A percentile compares a stretch with the other conserved stretches of the same genome.
phyloP scores from a whole-genome alignment of 2,329 filamentous ascomycete genomes.

The Zarea fungicola region DNA sequence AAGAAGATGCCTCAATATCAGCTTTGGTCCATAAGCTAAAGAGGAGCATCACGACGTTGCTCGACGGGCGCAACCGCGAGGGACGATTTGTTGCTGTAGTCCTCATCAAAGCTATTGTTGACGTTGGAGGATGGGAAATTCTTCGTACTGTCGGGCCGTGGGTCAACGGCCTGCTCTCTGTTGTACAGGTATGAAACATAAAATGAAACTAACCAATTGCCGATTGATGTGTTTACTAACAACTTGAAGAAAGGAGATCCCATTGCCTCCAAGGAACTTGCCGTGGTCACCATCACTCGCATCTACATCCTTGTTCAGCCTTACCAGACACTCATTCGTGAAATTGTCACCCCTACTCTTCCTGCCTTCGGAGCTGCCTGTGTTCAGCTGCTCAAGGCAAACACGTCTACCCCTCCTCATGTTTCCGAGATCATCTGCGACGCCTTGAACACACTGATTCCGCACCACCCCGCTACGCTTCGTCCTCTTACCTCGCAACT shows the following conservation, averaged over 20 bases:
- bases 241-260: conserved; percentile 66
- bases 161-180: conserved; percentile 68
- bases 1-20: conserved; percentile 57
- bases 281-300: conserved; percentile 70
- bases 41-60: conserved; percentile 68
- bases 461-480: conserved; percentile 78
- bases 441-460: conserved; percentile 65
- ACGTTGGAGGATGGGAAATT: conserved; percentile 79
- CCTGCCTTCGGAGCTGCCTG: conserved; percentile 69
- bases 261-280: conserved; percentile 67
- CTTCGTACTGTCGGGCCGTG: conserved; percentile 68
- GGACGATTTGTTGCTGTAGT: conserved; percentile 74
- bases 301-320: conserved; percentile 80
- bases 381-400: conserved; percentile 56
- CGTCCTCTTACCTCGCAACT: conserved; percentile 70
- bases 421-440: conserved; percentile 65
- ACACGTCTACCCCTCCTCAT: conserved; percentile 31
- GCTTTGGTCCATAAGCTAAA: conserved; percentile 75
- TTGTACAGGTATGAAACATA: conserved; percentile 73
- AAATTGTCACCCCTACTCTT: conserved; percentile 80
- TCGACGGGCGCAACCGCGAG: conserved; percentile 70
- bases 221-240: too few species aligned
- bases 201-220: too few species aligned
- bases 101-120: conserved; percentile 73
- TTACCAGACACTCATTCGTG: conserved; percentile 76